Evolutionary conservation across 768 basidiomycete genomes (phyloP), one percentile per base, ranked within the genome.

Genomic region (Mycena albidolilacea): DNA sequence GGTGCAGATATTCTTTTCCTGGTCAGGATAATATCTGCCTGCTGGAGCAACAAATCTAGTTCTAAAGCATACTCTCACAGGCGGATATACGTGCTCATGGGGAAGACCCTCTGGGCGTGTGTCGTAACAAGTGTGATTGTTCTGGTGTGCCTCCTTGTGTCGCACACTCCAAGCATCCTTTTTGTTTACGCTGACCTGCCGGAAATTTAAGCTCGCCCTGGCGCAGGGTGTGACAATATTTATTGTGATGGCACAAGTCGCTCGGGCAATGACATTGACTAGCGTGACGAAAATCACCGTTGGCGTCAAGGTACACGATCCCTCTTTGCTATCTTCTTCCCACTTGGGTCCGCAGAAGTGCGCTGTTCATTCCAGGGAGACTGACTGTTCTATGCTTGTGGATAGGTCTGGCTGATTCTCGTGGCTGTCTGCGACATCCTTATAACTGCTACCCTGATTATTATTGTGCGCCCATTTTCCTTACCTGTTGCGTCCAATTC

Each of bases 131-230:
- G 30, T 35, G 37, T 67, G 21, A 67, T 67, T 52, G 30, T 30
- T 30, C 30, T 30, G 30, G 30, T 30, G 30, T 3, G 30, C 30
- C 30, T 30, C 30, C 30, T 65, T 39, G 9, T 63, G 38, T 30
- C 19, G 43, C 50, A 52, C 30, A 19, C 19, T 44, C 30, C n/a
- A 7, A 43, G 41, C 41, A 30, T 48, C 64, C 41, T 46, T 54
- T 23, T 39, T 52, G 30, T 35, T 44, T 23, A 37, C 41, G 41
- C 41, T 43, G 41, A 43, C 64, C 5, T 52, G 64, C 64, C 5
- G 12, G 30, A 44, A 48, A 14, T 57, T 67, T n/a, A 39, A 67
- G 65, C 41, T 67, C 4, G 65, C 65, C 21, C 30, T 67, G 37
- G 38, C 52, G 8, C 50, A 67, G 41, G 57, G 41, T 48, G 38